A percentile compares a stretch with the other conserved stretches of the same genome.
These are phyloP conservation scores for Nicotiana sylvestris DNA, from an alignment of 257 asterid genomes.

Conservation along the genomic window DNA sequence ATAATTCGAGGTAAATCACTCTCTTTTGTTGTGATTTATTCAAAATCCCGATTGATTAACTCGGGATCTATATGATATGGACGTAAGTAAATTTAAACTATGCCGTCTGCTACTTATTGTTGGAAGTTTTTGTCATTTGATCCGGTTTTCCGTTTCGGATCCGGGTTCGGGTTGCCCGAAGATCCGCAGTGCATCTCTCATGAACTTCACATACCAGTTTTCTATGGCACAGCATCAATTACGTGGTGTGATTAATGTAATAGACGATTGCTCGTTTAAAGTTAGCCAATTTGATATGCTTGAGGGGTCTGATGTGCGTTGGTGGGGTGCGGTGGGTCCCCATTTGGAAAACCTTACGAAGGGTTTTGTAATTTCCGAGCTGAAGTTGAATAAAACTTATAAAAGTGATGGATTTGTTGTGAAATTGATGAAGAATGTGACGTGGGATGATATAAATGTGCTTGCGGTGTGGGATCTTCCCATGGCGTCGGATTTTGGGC, in stretches of 20 bases:
- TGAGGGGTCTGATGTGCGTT: constrained; percentile 75
- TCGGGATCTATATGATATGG: constrained; percentile 8
- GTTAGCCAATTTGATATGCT: constrained; percentile 89
- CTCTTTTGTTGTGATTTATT: not conserved
- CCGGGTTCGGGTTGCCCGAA: constrained; percentile 48
- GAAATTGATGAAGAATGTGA: constrained; percentile 51
- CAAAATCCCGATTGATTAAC: not conserved
- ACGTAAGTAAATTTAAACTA: not conserved
- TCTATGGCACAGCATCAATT: constrained; percentile 94
- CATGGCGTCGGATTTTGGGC: constrained; percentile 89
- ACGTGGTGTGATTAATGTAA: constrained; percentile 62
- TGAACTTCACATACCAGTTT: constrained; percentile 76
- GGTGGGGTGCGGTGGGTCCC: constrained; percentile 85
- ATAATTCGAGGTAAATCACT: constrained; percentile 1
- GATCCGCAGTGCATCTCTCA: constrained; percentile 42
- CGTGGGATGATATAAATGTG: constrained; percentile 77
- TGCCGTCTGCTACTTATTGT: not conserved
- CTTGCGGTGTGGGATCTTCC: constrained; percentile 82
- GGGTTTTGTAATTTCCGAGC: constrained; percentile 72
- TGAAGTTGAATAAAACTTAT: constrained; percentile 55
- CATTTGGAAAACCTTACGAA: constrained; percentile 67
- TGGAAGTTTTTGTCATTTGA: constrained; percentile 21
- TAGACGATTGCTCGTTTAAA: constrained; percentile 70
- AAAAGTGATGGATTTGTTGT: constrained; percentile 67
- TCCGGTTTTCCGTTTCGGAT: constrained; percentile 44